phyloP scores from a whole-genome alignment of 768 basidiomycete genomes.

The Hygrophorus russula region DNA sequence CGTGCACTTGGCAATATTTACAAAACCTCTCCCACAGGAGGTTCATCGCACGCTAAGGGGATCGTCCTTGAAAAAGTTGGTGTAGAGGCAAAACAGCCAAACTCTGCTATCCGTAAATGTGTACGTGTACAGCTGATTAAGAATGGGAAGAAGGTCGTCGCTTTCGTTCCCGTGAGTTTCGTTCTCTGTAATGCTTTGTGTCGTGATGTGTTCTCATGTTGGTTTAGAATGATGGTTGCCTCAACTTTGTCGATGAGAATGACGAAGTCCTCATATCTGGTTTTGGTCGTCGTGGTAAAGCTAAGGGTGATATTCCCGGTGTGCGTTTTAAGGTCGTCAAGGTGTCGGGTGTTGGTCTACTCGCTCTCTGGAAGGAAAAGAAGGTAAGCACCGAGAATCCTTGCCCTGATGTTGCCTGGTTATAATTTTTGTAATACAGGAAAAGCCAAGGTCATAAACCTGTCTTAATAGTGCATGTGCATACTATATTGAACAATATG shows the following conservation, averaged over 20 bases:
- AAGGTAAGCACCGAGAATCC: conserved; percentile 42
- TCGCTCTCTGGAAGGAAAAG: conserved; percentile 99
- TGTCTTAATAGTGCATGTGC: neutral
- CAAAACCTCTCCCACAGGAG: conserved; percentile 99
- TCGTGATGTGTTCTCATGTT: conserved; percentile 1
- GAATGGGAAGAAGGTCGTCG: conserved; percentile 99
- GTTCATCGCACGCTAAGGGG: conserved; percentile 98
- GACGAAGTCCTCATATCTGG: conserved; percentile 99
- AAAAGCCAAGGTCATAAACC: conserved; percentile 57
- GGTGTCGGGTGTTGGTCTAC: conserved; percentile 97
- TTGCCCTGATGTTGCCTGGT: neutral
- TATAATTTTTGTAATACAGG: conserved; percentile 26
- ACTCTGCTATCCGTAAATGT: conserved; percentile 99
- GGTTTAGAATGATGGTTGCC: conserved; percentile 83
- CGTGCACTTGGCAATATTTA: conserved; percentile 98
- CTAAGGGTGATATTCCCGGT: conserved; percentile 99
- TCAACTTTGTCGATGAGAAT: conserved; percentile 99
- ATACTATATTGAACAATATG: neutral
- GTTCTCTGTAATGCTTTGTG: neutral
- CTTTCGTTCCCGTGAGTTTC: conserved; percentile 88
- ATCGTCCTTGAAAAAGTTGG: conserved; percentile 99
- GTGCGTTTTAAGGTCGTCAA: conserved; percentile 99
- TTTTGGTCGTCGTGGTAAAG: conserved; percentile 99
- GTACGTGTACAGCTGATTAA: conserved; percentile 99
- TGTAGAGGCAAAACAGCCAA: conserved; percentile 99